A percentile compares a stretch with the other conserved stretches of the same genome.
Conservation (phyloP, 305 asterid species). For the Petunia hybrid region DNA sequence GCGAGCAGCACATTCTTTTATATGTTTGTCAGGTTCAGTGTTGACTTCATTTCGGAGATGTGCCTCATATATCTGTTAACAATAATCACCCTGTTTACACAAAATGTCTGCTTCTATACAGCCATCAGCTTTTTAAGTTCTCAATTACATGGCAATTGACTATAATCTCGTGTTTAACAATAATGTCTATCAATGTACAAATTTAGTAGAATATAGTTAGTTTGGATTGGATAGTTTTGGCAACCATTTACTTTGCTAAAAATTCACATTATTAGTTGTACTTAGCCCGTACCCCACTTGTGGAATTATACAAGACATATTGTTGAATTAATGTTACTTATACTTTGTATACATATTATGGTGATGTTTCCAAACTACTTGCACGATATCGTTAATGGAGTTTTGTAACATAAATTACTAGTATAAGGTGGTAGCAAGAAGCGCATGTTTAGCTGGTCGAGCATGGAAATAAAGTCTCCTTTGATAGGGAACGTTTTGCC, state of each 20-base stretch:
- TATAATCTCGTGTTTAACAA: not conserved
- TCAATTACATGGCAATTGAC: not conserved
- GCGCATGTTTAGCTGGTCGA: no score
- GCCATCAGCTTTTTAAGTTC: not conserved
- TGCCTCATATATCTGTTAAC: not conserved
- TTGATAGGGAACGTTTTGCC: no score
- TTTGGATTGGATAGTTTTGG: not conserved
- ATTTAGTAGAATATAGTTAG: not conserved
- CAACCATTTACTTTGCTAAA: not conserved
- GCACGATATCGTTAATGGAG: no score
- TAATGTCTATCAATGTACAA: no score
- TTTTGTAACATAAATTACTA: no score
- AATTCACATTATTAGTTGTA: not conserved
- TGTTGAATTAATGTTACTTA: no score
- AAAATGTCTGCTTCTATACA: not conserved
- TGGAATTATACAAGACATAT: no score
- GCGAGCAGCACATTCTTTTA: constrained; percentile 66
- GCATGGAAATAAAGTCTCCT: no score
- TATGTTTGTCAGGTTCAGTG: constrained; percentile 44
- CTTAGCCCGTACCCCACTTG: not conserved
- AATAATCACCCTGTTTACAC: not conserved
- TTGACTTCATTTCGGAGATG: no score
- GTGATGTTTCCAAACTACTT: no score
- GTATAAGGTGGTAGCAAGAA: no score
- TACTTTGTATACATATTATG: no score